Percentiles rank a stretch among this genome's conserved stretches.
Conservation (phyloP, 768 basidiomycete species). For the Artomyces pyxidatus region DNA sequence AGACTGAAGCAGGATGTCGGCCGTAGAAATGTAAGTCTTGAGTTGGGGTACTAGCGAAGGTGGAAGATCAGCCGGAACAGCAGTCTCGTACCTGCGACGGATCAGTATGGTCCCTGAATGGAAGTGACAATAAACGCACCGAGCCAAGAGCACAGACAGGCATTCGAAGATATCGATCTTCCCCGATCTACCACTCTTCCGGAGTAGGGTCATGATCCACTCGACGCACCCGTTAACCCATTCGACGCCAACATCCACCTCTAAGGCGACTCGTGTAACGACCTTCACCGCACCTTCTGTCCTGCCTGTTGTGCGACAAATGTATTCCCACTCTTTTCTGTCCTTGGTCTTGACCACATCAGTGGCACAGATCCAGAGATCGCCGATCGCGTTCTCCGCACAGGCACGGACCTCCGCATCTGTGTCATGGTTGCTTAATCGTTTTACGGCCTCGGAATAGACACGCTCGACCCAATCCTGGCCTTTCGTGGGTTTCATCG, state of each 20-base stretch:
- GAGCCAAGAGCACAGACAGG: slow-evolving; percentile 60
- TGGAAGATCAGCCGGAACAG: slow-evolving; percentile 51
- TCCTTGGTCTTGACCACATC: slow-evolving; percentile 58
- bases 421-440: slow-evolving; percentile 74
- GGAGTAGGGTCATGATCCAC: slow-evolving; percentile 67
- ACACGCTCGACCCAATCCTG: slow-evolving; percentile 63
- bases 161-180: slow-evolving; percentile 77
- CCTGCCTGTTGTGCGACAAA: slow-evolving; percentile 63
- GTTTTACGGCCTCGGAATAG: slow-evolving; percentile 63
- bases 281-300: slow-evolving; percentile 73
- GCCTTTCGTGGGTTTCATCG: slow-evolving; percentile 60
- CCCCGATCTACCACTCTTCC: slow-evolving; percentile 70
- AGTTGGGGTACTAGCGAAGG: slow-evolving; percentile 63
- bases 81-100: slow-evolving; percentile 35
- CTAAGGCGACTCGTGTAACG: slow-evolving; percentile 74
- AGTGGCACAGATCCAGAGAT: slow-evolving; percentile 82
- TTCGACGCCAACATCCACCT: slow-evolving; percentile 57
- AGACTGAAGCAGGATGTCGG: slow-evolving; percentile 73
- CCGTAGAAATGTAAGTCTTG: slow-evolving; percentile 62
- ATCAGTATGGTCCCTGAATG: slow-evolving; percentile 29
- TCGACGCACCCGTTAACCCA: slow-evolving; percentile 81
- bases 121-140: slow-evolving; percentile 31
- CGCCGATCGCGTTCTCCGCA: slow-evolving; percentile 78
- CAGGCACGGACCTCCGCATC: slow-evolving; percentile 83
- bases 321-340: slow-evolving; percentile 72